phyloP scores from a whole-genome alignment of 805 yeast genomes.

The Nakazawaea ishiwadae region DNA sequence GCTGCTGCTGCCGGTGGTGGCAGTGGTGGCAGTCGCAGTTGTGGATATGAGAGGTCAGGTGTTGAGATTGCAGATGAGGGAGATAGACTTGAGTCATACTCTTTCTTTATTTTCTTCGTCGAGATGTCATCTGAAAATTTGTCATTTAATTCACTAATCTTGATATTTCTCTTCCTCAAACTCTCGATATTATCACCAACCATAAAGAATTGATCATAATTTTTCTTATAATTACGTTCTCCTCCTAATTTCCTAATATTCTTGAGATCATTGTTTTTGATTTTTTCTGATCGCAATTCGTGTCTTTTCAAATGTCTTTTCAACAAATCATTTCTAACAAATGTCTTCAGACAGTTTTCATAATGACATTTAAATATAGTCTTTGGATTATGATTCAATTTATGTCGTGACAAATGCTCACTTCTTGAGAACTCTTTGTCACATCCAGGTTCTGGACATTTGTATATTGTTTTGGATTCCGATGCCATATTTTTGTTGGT shows the following conservation, averaged over 20 bases:
- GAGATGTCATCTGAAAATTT: too few relatives aligned
- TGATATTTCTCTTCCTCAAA: slow-evolving; percentile 1
- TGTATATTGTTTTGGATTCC: not conserved
- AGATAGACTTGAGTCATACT: too few relatives aligned
- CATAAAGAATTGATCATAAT: slow-evolving; percentile 4
- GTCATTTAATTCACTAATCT: not conserved
- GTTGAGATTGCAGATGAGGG: not conserved
- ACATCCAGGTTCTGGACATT: slow-evolving; percentile 34
- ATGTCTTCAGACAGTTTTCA: slow-evolving; percentile 50
- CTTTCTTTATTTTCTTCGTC: too few relatives aligned
- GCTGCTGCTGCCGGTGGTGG: too few relatives aligned
- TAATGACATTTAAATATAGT: slow-evolving; percentile 48
- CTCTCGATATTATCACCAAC: not conserved
- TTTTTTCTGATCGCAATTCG: slow-evolving; percentile 17
- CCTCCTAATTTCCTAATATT: slow-evolving; percentile 11
- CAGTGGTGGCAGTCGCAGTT: too few relatives aligned
- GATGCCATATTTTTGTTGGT: not conserved
- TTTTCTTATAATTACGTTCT: slow-evolving; percentile 8
- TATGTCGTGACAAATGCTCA: slow-evolving; percentile 62
- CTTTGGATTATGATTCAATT: slow-evolving; percentile 54
- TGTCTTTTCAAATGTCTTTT: slow-evolving; percentile 42
- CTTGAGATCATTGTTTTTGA: slow-evolving; percentile 10
- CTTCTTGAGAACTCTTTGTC: slow-evolving; percentile 53
- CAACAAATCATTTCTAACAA: slow-evolving; percentile 57
- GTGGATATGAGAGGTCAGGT: not conserved